Evolutionary conservation across 177 flowering plant species (phyloP), one percentile per base, ranked within the genome.

Genomic region (Vitis hybrid): DNA sequence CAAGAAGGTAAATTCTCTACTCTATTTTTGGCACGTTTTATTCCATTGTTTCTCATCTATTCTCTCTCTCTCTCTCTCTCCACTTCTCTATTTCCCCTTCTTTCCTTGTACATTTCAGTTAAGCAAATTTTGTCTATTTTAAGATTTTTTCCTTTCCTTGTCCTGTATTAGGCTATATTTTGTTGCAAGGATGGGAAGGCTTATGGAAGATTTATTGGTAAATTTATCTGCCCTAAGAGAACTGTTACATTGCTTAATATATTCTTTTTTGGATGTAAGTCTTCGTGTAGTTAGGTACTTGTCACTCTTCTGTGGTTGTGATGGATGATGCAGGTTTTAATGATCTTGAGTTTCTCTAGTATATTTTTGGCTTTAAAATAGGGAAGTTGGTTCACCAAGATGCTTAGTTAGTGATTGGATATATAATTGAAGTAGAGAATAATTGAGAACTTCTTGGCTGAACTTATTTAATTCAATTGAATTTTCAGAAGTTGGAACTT

Each of bases 171-270:
- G 97, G 91, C 82, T 52, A 68, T 91, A 68, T 91, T 91, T 76
- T 24, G 67, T 71, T 73, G 82, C 72, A 78, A 81, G 54, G 72
- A 84, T 77, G 88, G 91, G 58, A 63, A 79, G 52, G 64, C 67
- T 5, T 87, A 78, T 80, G 97, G 97, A 50, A 81, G 91, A 27
- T 65, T 91, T 61, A 80, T 83, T 73, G 80, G 89, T 83, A 75
- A 69, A 46, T 55, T n/a, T 58, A n/a, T 62, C 51, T 46, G 30
- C 9, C n/a, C 13, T n/a, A 3, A 13, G 27, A 35, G 5, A 7
- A 61, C 32, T 61, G 10, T 13, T 61, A 8, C n/a, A 61, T 61
- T 49, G 54, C 9, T 64, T 18, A 4, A 53, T 51, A 35, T 51
- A 18, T 0, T 51, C n/a, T 18, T 46, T 41, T 13, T 68, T 21